These are phyloP conservation scores for Biscutella laevigata DNA, from an alignment of 441 rosid genomes.

Conservation along the genomic window DNA sequence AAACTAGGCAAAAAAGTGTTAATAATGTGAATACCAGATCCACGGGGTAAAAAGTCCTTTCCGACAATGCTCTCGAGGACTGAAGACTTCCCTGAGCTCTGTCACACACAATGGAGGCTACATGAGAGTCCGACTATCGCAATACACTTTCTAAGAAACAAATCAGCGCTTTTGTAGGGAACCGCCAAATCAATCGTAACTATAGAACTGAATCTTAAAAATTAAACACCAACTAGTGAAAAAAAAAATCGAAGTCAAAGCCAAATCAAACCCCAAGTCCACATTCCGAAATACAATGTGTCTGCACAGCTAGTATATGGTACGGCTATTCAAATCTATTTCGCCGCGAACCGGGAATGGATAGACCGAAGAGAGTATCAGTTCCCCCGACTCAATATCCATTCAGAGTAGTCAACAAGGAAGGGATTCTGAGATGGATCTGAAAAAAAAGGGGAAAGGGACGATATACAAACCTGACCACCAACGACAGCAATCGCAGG, in stretches of 20 bases:
- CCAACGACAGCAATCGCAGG: slow-evolving; percentile 98
- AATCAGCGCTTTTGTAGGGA: too few relatives aligned
- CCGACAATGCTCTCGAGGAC: slow-evolving; percentile 94
- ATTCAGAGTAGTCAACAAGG: neutral
- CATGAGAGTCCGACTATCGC: neutral
- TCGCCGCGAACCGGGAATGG: too few relatives aligned
- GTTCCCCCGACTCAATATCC: neutral
- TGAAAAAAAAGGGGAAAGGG: slow-evolving; percentile 2
- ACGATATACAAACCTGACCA: slow-evolving; percentile 66
- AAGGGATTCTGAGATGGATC: neutral
- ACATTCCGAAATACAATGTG: neutral
- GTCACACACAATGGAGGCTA: slow-evolving; percentile 11
- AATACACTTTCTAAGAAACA: neutral
- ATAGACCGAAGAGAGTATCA: too few relatives aligned
- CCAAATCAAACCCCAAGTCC: too few relatives aligned
- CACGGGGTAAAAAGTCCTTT: slow-evolving; percentile 95
- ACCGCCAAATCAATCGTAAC: too few relatives aligned
- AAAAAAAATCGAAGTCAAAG: slow-evolving; percentile 11
- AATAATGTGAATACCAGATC: slow-evolving; percentile 57
- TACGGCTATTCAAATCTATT: slow-evolving; percentile 9
- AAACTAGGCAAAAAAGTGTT: neutral
- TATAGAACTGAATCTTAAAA: too few relatives aligned
- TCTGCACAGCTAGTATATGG: neutral
- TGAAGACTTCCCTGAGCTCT: slow-evolving; percentile 99
- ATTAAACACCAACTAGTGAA: neutral